phyloP scores from a whole-genome alignment of 1,284 basidiomycete species.

The Abortiporus biennis region DNA sequence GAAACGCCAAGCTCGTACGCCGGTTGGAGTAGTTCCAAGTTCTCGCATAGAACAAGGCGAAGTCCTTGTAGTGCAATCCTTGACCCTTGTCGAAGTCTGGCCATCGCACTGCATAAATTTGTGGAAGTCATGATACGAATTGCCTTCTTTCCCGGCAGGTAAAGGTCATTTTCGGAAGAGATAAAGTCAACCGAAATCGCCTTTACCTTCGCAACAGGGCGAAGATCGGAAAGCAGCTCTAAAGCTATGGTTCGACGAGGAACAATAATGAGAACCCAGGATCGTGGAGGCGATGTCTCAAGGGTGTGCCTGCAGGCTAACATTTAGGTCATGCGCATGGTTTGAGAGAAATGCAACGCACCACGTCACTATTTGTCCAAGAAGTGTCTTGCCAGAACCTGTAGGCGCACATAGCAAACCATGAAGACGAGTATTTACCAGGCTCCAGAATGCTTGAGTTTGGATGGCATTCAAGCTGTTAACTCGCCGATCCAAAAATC shows the following conservation, averaged over 20 bases:
- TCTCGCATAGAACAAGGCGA: slow-evolving; percentile 76
- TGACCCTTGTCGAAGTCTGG: slow-evolving; percentile 19
- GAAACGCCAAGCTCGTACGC: slow-evolving; percentile 83
- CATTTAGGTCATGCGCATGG: too few relatives aligned
- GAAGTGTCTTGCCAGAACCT: slow-evolving; percentile 76
- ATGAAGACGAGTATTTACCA: slow-evolving; percentile 69
- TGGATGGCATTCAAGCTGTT: slow-evolving; percentile 82
- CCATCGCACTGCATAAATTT: slow-evolving; percentile 41
- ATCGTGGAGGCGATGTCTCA: slow-evolving; percentile 23
- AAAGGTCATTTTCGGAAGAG: slow-evolving; percentile 26
- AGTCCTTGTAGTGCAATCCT: slow-evolving; percentile 33
- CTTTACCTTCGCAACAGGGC: slow-evolving; percentile 29
- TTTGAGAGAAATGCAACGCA: slow-evolving; percentile 27
- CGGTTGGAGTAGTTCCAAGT: slow-evolving; percentile 80
- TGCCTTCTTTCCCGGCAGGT: slow-evolving; percentile 29
- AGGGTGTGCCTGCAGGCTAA: slow-evolving; percentile 49
- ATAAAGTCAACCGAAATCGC: slow-evolving; percentile 40
- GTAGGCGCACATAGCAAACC: slow-evolving; percentile 79
- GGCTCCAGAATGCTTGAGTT: slow-evolving; percentile 85
- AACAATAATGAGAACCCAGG: slow-evolving; percentile 53
- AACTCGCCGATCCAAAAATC: slow-evolving; percentile 39
- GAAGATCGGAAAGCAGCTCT: slow-evolving; percentile 47
- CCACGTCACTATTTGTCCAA: slow-evolving; percentile 69
- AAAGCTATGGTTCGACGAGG: slow-evolving; percentile 43
- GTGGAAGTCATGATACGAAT: slow-evolving; percentile 53